Evolutionary conservation across 257 asterid species (phyloP).

Genomic region (Parsonsia alboflavescens): DNA sequence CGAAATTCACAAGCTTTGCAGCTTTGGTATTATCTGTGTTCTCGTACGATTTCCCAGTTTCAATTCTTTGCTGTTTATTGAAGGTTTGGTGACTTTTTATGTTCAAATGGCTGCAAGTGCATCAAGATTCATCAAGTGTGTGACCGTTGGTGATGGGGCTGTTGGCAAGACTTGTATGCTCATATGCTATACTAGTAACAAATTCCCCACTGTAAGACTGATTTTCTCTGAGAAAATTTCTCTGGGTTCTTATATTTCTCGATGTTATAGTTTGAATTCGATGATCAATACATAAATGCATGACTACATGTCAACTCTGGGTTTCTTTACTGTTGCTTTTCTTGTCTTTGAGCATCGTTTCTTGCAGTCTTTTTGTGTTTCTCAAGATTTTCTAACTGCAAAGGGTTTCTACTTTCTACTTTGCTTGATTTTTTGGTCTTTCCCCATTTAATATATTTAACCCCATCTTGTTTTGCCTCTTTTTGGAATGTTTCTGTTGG

Average conservation of each 20-base stretch:
- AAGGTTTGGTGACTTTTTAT: slow-evolving; percentile 14
- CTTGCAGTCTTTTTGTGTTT: slow-evolving; percentile 21
- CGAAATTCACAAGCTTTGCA: slow-evolving; percentile 10
- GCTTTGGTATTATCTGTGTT: slow-evolving; percentile 18
- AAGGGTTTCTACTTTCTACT: slow-evolving; percentile 7
- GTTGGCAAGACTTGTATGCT: slow-evolving; percentile 99
- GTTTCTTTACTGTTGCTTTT: not conserved
- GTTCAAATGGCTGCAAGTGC: slow-evolving; percentile 72
- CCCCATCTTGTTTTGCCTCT: slow-evolving; percentile 13
- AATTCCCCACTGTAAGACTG: slow-evolving; percentile 82
- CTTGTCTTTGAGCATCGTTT: slow-evolving; percentile 6
- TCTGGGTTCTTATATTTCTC: slow-evolving; percentile 19
- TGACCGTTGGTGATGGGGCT: slow-evolving; percentile 98
- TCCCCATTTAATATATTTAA: not conserved
- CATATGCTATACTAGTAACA: slow-evolving; percentile 94
- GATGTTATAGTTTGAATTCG: not conserved
- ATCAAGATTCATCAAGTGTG: slow-evolving; percentile 95
- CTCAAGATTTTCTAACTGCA: slow-evolving; percentile 4
- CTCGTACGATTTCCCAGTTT: slow-evolving; percentile 8
- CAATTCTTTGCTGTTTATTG: slow-evolving; percentile 5
- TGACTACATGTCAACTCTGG: not conserved
- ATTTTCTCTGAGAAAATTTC: slow-evolving; percentile 16
- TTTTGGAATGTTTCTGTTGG: slow-evolving; percentile 13
- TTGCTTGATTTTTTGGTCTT: slow-evolving; percentile 5
- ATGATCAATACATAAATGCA: slow-evolving; percentile 3